Percentiles rank a stretch among this genome's conserved stretches.
Evolutionary conservation across 768 basidiomycete genomes (phyloP).

Genomic region (Mycena pura): DNA sequence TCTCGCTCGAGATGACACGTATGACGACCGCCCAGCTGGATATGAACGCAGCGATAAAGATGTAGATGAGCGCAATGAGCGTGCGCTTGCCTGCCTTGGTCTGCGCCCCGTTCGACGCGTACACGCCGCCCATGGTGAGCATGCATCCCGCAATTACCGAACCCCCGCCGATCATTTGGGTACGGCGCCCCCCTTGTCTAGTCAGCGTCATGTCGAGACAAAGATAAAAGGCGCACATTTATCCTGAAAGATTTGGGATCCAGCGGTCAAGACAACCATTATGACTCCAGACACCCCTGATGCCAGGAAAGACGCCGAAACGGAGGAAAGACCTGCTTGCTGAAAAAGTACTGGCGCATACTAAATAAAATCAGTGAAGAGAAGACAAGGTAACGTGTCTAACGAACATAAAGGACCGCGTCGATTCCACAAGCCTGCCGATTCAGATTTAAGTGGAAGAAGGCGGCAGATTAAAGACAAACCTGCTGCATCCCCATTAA

Average conservation of each 20-base stretch:
- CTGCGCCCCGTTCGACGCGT: conserved; percentile 43
- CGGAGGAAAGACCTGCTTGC: conserved; percentile 55
- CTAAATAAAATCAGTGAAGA: conserved; percentile 22
- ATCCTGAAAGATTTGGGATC: conserved; percentile 46
- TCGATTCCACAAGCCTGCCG: conserved; percentile 41
- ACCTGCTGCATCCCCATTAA: conserved; percentile 53
- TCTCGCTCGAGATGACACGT: conserved; percentile 51
- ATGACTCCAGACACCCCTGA: conserved; percentile 57
- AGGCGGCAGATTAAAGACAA: not conserved
- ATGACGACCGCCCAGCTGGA: conserved; percentile 52
- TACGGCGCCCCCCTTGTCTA: conserved; percentile 40
- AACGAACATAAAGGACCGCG: conserved; percentile 39
- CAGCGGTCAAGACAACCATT: conserved; percentile 46
- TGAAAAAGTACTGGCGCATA: conserved; percentile 56
- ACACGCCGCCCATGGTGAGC: conserved; percentile 51
- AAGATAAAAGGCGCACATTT: conserved; percentile 40
- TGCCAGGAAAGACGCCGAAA: conserved; percentile 56
- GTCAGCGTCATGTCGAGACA: too few relatives aligned
- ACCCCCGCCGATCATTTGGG: conserved; percentile 51
- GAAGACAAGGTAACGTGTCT: not conserved
- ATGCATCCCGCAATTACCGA: conserved; percentile 44
- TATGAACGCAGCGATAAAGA: conserved; percentile 51
- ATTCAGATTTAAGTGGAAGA: not conserved
- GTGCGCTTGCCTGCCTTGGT: conserved; percentile 42
- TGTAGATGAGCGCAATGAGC: conserved; percentile 53